phyloP scores from a whole-genome alignment of 192 early-diverging fungal genomes.

The Backusella liffmaniae region DNA sequence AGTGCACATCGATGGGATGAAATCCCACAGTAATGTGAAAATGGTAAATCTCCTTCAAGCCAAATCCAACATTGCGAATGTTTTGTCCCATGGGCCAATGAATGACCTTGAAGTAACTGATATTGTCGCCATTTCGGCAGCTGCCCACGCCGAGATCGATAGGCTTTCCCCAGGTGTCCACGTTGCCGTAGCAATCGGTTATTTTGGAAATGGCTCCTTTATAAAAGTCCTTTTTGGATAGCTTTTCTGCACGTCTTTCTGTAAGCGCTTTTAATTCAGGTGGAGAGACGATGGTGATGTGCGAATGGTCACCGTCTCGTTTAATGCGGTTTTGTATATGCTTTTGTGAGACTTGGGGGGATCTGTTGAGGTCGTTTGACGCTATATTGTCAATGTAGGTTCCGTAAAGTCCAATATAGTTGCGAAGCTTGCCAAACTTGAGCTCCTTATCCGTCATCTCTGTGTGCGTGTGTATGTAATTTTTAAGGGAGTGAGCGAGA shows the following conservation, averaged over 20 bases:
- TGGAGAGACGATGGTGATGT: neutral
- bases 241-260: neutral
- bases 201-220: neutral
- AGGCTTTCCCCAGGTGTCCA: slow-evolving; percentile 18
- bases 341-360: neutral
- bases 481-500: no score
- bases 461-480: no score
- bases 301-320: neutral
- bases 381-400: neutral
- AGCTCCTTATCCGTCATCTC: neutral
- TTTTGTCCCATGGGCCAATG: slow-evolving; percentile 31
- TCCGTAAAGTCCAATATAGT: slow-evolving; percentile 1
- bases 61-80: neutral
- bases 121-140: neutral
- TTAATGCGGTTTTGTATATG: neutral
- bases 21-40: slow-evolving; percentile 34
- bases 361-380: neutral
- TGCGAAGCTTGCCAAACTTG: neutral
- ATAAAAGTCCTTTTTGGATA: neutral
- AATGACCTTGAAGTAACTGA: slow-evolving; percentile 19
- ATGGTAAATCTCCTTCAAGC: neutral
- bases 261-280: neutral
- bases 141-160: slow-evolving; percentile 23
- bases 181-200: neutral
- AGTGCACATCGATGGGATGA: slow-evolving; percentile 20